Conservation (phyloP, 1,139 yeast genomes). For the Sugiyamaella neomexicana region DNA sequence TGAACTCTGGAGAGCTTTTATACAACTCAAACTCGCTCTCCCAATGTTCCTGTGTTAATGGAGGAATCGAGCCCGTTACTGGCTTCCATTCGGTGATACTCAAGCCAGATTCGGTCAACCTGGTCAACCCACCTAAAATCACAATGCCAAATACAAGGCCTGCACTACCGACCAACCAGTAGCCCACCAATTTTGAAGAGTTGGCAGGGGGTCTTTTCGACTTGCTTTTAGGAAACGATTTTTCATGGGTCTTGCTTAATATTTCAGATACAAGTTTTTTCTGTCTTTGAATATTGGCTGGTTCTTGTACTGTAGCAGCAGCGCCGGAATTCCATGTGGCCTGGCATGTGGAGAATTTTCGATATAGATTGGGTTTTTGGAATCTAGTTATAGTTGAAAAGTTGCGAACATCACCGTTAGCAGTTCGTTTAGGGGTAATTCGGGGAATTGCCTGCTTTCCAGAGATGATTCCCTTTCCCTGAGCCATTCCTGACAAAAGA, state of each 20-base stretch:
- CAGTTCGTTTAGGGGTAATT: background rate
- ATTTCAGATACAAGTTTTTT: constrained; percentile 12
- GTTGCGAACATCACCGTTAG: background rate
- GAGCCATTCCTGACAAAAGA: constrained; percentile 1
- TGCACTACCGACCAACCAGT: constrained; percentile 89
- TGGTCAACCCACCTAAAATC: constrained; percentile 91
- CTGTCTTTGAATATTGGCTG: constrained; percentile 10
- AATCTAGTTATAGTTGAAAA: background rate
- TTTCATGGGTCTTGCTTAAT: constrained; percentile 9
- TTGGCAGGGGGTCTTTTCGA: constrained; percentile 33
- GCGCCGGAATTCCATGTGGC: background rate
- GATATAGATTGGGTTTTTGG: background rate
- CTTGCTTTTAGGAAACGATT: constrained; percentile 9
- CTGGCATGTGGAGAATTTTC: constrained; percentile 5
- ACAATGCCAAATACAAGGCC: constrained; percentile 92
- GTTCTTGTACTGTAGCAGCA: constrained; percentile 10
- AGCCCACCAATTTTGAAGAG: constrained; percentile 57
- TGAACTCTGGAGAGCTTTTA: constrained; percentile 85
- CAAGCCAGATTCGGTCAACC: constrained; percentile 92
- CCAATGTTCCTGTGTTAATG: constrained; percentile 79
- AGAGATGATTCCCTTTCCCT: background rate
- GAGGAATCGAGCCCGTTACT: constrained; percentile 92
- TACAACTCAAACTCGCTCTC: constrained; percentile 78
- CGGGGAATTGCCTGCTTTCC: background rate
- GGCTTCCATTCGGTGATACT: constrained; percentile 99